Evolutionary conservation across 257 asterid species (phyloP).

Genomic region (Thymus quinquecostatus): DNA sequence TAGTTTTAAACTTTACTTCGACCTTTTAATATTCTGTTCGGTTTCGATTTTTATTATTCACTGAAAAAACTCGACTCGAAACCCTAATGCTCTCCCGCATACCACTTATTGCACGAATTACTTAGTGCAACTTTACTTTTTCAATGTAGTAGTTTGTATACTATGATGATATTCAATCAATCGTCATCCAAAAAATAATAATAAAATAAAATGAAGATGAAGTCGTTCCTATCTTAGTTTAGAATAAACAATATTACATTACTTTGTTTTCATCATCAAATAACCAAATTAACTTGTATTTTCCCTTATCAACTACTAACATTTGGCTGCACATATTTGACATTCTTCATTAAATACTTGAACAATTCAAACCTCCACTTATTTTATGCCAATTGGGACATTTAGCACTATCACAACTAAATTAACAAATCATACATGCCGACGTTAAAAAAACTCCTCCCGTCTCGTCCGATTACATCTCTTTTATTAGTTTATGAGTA

Average conservation of each 20-base stretch:
- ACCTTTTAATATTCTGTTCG: too few relatives aligned
- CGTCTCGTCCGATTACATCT: too few relatives aligned
- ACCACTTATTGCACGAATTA: too few relatives aligned
- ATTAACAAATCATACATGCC: background rate
- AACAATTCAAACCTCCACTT: slow-evolving; percentile 21
- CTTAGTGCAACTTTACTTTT: too few relatives aligned
- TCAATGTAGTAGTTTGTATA: background rate
- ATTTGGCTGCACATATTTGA: slow-evolving; percentile 12
- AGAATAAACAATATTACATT: background rate
- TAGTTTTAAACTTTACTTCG: too few relatives aligned
- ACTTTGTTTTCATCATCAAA: slow-evolving; percentile 4
- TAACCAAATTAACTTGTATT: background rate
- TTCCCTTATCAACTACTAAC: background rate
- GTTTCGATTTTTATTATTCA: too few relatives aligned
- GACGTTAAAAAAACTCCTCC: too few relatives aligned
- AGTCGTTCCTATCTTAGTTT: background rate
- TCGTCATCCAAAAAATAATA: background rate
- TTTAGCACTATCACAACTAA: background rate
- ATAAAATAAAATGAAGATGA: background rate
- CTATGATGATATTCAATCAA: background rate
- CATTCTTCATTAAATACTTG: slow-evolving; percentile 8
- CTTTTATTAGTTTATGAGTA: background rate
- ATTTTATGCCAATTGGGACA: slow-evolving; percentile 23
- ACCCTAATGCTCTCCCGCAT: too few relatives aligned
- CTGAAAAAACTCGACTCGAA: too few relatives aligned